Evolutionary conservation across 2,329 filamentous ascomycete species (phyloP).

Genomic region (Diaporthe citriasiana): DNA sequence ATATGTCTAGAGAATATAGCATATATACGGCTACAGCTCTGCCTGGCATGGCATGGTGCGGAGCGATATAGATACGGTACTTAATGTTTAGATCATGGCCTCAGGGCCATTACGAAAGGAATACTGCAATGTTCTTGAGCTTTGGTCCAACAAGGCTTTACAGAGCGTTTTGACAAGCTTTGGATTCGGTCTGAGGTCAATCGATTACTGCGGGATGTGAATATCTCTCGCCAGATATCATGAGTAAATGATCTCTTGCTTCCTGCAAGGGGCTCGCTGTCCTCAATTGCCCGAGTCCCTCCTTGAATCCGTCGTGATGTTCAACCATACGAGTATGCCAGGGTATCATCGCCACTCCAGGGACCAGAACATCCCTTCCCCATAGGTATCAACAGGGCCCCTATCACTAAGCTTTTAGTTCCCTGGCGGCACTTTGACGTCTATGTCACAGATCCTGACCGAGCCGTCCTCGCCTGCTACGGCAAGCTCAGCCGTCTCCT

Average conservation of each 20-base stretch:
- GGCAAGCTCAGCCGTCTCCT: conserved; percentile 59
- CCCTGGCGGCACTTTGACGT: conserved; percentile 50
- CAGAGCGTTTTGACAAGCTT: not conserved
- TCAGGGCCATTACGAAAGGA: not conserved
- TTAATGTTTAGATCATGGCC: conserved; percentile 40
- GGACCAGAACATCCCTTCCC: not conserved
- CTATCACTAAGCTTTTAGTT: not conserved
- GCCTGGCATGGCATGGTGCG: conserved; percentile 30
- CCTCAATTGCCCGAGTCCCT: not conserved
- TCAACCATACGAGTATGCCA: not conserved
- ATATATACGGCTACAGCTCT: not conserved
- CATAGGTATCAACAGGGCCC: no score
- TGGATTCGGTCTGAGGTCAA: not conserved
- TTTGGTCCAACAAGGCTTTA: not conserved
- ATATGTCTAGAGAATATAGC: not conserved
- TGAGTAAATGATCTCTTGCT: not conserved
- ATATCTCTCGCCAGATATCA: not conserved
- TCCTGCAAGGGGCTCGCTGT: conserved; percentile 41
- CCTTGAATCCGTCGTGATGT: not conserved
- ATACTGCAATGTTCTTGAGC: not conserved
- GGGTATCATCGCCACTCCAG: not conserved
- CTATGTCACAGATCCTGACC: conserved; percentile 65
- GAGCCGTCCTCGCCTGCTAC: conserved; percentile 74
- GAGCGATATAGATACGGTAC: conserved; percentile 34
- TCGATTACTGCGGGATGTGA: not conserved